Evolutionary conservation across 2,329 filamentous ascomycete species (phyloP).

Genomic region (Aschersonia sp.): DNA sequence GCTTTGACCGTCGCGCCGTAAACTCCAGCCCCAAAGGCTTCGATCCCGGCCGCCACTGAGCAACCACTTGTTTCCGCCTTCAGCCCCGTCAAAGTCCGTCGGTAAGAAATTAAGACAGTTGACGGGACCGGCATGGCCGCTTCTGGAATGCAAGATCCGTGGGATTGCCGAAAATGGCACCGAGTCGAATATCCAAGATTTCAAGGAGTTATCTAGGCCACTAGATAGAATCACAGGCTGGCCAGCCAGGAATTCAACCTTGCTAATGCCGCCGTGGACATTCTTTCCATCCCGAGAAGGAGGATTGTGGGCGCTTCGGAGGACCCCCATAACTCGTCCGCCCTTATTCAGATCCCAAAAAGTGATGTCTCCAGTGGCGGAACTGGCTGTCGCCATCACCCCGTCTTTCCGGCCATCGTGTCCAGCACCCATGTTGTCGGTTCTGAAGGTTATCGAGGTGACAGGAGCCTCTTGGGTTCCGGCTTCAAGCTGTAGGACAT

Average conservation of each 20-base stretch:
- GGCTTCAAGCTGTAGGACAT: conserved; percentile 53
- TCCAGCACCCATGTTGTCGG: conserved; percentile 76
- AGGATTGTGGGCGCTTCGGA: conserved; percentile 78
- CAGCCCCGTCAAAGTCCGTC: conserved; percentile 75
- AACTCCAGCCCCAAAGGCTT: conserved; percentile 91
- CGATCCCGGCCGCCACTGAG: conserved; percentile 79
- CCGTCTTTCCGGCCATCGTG: conserved; percentile 73
- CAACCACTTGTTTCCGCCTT: conserved; percentile 84
- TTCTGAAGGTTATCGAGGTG: conserved; percentile 78
- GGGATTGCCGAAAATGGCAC: conserved; percentile 79
- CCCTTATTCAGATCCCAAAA: conserved; percentile 93
- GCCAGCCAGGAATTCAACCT: conserved; percentile 74
- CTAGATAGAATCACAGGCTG: conserved; percentile 85
- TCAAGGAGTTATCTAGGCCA: conserved; percentile 83
- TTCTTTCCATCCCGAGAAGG: conserved; percentile 38
- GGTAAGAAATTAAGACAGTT: conserved; percentile 75
- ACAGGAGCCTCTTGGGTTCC: conserved; percentile 52
- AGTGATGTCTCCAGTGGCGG: conserved; percentile 70
- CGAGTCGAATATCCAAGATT: conserved; percentile 94
- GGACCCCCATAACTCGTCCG: conserved; percentile 70
- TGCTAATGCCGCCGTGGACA: conserved; percentile 68
- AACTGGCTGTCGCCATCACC: conserved; percentile 84
- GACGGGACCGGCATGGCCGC: conserved; percentile 78
- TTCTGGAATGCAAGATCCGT: conserved; percentile 69
- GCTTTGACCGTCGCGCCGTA: conserved; percentile 87